A percentile compares a stretch with the other conserved stretches of the same genome.
phyloP scores from a whole-genome alignment of 1,139 yeast genomes.

The Blastobotrys malaysiensis region DNA sequence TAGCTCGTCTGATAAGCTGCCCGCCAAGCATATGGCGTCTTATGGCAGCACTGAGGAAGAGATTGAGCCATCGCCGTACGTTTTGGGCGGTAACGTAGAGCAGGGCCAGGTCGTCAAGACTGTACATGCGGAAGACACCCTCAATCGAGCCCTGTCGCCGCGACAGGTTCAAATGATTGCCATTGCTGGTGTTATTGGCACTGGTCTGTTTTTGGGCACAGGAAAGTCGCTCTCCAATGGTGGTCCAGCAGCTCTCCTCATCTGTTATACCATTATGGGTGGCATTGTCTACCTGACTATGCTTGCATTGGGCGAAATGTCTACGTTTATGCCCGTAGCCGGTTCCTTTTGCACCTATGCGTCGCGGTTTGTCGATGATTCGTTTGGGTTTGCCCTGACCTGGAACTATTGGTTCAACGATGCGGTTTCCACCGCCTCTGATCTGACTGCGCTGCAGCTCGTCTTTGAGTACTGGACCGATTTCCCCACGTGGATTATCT shows the following conservation, averaged over 20 bases:
- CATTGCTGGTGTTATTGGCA: conserved; percentile 44
- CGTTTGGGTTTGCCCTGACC: conserved; percentile 58
- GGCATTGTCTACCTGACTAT: conserved; percentile 50
- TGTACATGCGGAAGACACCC: conserved; percentile 20
- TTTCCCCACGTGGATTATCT: conserved; percentile 52
- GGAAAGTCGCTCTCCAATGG: conserved; percentile 49
- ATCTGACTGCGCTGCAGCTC: conserved; percentile 54
- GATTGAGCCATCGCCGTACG: background rate
- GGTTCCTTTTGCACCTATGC: conserved; percentile 63
- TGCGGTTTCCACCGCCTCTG: conserved; percentile 57
- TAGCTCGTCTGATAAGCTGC: background rate
- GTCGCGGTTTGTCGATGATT: conserved; percentile 52
- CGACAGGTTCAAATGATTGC: conserved; percentile 46
- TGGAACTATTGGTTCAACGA: conserved; percentile 63
- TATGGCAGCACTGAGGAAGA: background rate
- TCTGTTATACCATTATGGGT: conserved; percentile 47
- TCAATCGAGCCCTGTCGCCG: conserved; percentile 42
- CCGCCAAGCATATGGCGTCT: background rate
- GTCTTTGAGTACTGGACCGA: conserved; percentile 58
- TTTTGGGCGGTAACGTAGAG: background rate
- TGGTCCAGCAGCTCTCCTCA: conserved; percentile 50
- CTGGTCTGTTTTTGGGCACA: conserved; percentile 52
- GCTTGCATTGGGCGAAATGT: conserved; percentile 61
- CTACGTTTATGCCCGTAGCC: conserved; percentile 52
- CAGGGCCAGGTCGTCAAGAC: conserved; percentile 41